Conservation (phyloP, 2,329 filamentous ascomycete genomes). For the Trichoderma breve region DNA sequence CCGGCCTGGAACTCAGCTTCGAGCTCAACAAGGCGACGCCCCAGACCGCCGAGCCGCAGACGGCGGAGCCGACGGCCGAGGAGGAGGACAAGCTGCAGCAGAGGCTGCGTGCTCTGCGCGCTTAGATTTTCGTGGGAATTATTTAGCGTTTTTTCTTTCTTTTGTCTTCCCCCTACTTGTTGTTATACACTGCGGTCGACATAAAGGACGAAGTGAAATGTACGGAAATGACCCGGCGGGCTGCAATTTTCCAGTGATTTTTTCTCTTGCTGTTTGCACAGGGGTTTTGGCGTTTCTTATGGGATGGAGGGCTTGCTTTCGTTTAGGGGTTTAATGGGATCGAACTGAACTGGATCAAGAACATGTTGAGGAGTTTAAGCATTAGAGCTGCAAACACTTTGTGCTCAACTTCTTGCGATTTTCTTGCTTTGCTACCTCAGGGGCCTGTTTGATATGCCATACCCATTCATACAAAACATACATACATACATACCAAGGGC, state of each 20-base stretch:
- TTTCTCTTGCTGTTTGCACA: neutral
- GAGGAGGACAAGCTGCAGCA: slow-evolving; percentile 74
- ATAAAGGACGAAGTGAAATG: neutral
- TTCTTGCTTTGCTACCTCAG: neutral
- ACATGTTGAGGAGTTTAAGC: neutral
- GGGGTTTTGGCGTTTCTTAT: neutral
- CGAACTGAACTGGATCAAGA: neutral
- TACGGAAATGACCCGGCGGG: neutral
- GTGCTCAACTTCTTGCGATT: neutral
- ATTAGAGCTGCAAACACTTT: neutral
- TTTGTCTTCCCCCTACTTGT: neutral
- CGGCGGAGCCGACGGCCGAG: slow-evolving; percentile 68
- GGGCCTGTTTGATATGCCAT: neutral
- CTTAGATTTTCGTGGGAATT: slow-evolving; percentile 32
- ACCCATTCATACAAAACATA: neutral
- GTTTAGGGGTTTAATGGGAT: slow-evolving; percentile 17
- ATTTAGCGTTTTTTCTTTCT: neutral
- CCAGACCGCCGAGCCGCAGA: slow-evolving; percentile 57
- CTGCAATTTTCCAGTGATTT: neutral
- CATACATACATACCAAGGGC: neutral
- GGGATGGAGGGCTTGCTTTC: neutral
- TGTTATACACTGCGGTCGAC: neutral
- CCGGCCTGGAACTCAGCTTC: slow-evolving; percentile 75
- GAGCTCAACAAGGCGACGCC: slow-evolving; percentile 63
- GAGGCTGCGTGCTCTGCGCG: slow-evolving; percentile 54